Evolutionary conservation across 345 rosid species (phyloP).

Genomic region (Raphanus sativus): DNA sequence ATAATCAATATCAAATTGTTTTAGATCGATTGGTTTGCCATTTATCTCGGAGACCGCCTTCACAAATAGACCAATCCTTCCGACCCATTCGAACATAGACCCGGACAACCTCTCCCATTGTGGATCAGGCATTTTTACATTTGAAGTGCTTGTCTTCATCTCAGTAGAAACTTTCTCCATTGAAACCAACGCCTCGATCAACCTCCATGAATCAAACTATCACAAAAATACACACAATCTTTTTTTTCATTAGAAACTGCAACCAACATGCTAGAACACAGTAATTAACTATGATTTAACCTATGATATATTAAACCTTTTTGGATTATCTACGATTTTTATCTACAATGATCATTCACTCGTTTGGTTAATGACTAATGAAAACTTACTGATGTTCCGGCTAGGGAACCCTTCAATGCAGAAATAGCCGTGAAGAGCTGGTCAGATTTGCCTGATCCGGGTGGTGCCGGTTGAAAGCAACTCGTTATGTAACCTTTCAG

Average conservation of each 20-base stretch:
- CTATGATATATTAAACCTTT: no score
- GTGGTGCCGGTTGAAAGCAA: background rate
- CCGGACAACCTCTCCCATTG: conserved; percentile 1
- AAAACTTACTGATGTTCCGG: conserved; percentile 1
- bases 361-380: background rate
- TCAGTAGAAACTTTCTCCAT: conserved; percentile 1
- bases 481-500: background rate
- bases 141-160: background rate
- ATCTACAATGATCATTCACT: no score
- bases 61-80: conserved; percentile 4
- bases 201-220: conserved; percentile 7
- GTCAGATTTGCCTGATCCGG: conserved; percentile 2
- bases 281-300: no score
- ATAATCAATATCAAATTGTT: background rate
- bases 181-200: background rate
- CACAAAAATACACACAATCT: background rate
- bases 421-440: conserved; percentile 3
- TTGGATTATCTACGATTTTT: no score
- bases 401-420: background rate
- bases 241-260: background rate
- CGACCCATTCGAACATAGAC: background rate
- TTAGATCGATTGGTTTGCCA: background rate
- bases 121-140: background rate
- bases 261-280: background rate
- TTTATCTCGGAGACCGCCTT: background rate